A percentile compares a stretch with the other conserved stretches of the same genome.
phyloP scores from a whole-genome alignment of 768 basidiomycete species.

The Obba rivulosa region DNA sequence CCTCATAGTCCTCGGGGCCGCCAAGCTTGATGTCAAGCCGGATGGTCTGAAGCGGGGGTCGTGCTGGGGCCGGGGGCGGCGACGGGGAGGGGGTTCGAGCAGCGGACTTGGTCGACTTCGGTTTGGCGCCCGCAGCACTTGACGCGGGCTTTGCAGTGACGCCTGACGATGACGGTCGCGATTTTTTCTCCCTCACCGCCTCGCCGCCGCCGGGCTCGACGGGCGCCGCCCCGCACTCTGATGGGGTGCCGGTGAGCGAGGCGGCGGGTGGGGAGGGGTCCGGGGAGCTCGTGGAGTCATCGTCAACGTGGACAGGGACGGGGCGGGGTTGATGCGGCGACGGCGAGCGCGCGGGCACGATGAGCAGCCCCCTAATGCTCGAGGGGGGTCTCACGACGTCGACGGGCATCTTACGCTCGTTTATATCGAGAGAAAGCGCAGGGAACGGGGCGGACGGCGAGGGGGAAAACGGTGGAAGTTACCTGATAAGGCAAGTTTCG shows the following conservation, averaged over 20 bases:
- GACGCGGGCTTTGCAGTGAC: constrained; percentile 23
- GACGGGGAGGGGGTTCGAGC: constrained; percentile 54
- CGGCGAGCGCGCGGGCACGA: constrained; percentile 10
- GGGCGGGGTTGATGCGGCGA: constrained; percentile 18
- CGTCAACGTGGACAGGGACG: constrained; percentile 14
- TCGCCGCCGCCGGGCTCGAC: constrained; percentile 7
- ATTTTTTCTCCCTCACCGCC: constrained; percentile 14
- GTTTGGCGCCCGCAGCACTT: constrained; percentile 32
- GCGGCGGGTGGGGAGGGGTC: constrained; percentile 3
- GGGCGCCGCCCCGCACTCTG: constrained; percentile 4
- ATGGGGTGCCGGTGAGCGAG: neutral
- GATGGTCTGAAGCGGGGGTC: constrained; percentile 54
- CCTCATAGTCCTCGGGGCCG: constrained; percentile 70
- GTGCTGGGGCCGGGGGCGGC: constrained; percentile 40
- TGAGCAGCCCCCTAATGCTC: neutral
- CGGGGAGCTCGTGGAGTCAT: constrained; percentile 3
- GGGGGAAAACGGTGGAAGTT: constrained; percentile 19
- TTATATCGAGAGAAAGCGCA: neutral
- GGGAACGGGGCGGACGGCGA: constrained; percentile 4
- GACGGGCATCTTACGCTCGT: constrained; percentile 5
- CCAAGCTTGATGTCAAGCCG: constrained; percentile 66
- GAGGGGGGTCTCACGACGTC: constrained; percentile 7
- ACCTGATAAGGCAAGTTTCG: constrained; percentile 25
- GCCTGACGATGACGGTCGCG: constrained; percentile 19
- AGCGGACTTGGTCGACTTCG: constrained; percentile 44